Percentiles rank a stretch among this genome's conserved stretches.
Conservation (phyloP, 768 basidiomycete species). For the Jaapia argillacea region DNA sequence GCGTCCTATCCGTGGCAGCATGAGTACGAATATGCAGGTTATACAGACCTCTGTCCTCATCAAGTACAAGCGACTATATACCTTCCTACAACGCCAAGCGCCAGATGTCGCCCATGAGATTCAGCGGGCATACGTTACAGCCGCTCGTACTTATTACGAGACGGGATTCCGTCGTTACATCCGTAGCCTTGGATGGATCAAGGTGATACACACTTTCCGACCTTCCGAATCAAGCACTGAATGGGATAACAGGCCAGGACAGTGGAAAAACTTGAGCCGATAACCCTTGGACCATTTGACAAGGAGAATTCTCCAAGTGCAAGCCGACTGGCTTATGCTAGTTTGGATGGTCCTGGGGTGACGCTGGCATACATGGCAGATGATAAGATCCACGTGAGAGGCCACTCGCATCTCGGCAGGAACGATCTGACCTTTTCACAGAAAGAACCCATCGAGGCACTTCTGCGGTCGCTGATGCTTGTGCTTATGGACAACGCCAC, state of each 20-base stretch:
- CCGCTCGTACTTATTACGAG: conserved; percentile 88
- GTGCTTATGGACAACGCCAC: conserved; percentile 95
- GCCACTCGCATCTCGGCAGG: conserved; percentile 8
- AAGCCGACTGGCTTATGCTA: conserved; percentile 54
- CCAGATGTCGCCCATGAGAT: conserved; percentile 77
- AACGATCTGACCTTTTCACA: conserved; percentile 18
- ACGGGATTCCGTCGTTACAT: conserved; percentile 90
- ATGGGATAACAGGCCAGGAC: not conserved
- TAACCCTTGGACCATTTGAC: conserved; percentile 39
- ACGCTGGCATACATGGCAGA: conserved; percentile 85
- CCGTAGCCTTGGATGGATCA: conserved; percentile 70
- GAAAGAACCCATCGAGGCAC: conserved; percentile 79
- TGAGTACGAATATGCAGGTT: conserved; percentile 89
- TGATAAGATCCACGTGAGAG: conserved; percentile 66
- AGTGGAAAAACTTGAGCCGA: conserved; percentile 56
- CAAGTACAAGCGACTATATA: conserved; percentile 74
- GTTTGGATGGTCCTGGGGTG: conserved; percentile 71
- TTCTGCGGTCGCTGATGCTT: conserved; percentile 77
- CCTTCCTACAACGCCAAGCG: conserved; percentile 79
- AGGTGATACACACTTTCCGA: conserved; percentile 32
- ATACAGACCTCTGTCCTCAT: conserved; percentile 81
- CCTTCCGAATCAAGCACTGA: not conserved
- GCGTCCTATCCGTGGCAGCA: conserved; percentile 70
- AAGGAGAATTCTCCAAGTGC: conserved; percentile 31
- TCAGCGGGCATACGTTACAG: conserved; percentile 75